A percentile compares a stretch with the other conserved stretches of the same genome.
phyloP scores from a whole-genome alignment of 257 asterid species.

The Solanum rostratum region DNA sequence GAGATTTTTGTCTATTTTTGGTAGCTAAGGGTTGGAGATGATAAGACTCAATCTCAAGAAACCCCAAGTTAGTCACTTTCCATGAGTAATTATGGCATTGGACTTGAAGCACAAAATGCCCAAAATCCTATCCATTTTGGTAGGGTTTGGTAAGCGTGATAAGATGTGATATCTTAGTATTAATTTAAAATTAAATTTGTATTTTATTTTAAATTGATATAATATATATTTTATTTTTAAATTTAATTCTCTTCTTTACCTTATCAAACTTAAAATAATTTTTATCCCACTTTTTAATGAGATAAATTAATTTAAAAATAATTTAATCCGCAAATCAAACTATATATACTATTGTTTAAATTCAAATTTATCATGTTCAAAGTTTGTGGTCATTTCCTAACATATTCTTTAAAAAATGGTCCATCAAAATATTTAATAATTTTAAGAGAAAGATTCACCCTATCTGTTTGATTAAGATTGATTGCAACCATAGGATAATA shows the following conservation, averaged over 20 bases:
- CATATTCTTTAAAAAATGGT: neutral
- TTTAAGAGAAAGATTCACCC: neutral
- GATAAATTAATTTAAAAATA: neutral
- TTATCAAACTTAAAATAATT: neutral
- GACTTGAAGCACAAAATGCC: neutral
- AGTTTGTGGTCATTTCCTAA: neutral
- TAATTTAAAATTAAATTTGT: neutral
- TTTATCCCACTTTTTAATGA: neutral
- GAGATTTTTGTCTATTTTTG: neutral
- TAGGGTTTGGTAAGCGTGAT: fast-evolving
- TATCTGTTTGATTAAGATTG: neutral
- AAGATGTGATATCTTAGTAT: neutral
- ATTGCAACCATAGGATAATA: neutral
- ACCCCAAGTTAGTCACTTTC: neutral
- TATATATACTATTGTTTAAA: neutral
- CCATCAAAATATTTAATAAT: neutral
- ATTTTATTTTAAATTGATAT: neutral
- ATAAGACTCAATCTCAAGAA: neutral
- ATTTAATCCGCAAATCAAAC: neutral
- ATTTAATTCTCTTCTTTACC: neutral
- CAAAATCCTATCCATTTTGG: neutral
- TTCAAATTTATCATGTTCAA: neutral
- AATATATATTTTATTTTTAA: neutral
- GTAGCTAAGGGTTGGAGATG: neutral
- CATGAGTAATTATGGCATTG: neutral